Conservation (phyloP, 371 early-diverging fungal species). For the Vairimorpha necatrix region DNA sequence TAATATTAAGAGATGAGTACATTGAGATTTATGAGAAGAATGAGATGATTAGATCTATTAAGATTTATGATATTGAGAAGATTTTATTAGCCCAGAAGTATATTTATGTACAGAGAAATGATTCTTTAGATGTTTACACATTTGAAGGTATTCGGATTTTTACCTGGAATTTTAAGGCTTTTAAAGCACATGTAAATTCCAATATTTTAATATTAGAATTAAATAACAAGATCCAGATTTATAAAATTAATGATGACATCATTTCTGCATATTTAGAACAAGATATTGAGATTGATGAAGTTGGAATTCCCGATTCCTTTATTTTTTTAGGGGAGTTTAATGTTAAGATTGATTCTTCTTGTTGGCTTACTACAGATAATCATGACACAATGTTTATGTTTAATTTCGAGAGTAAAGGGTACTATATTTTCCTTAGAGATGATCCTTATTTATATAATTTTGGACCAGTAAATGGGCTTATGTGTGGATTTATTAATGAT, state of each 20-base stretch:
- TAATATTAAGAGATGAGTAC: constrained; percentile 18
- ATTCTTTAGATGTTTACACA: constrained; percentile 9
- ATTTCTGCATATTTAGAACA: constrained; percentile 9
- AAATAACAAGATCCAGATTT: constrained; percentile 11
- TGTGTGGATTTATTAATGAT: constrained; percentile 47
- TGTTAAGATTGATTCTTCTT: neutral
- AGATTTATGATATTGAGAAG: constrained; percentile 26
- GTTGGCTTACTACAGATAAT: too few species aligned
- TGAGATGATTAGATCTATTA: constrained; percentile 7
- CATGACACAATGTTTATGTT: constrained; percentile 42
- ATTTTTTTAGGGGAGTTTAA: constrained; percentile 5
- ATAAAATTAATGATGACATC: neutral
- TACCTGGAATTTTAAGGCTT: neutral
- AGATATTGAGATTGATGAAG: constrained; percentile 18
- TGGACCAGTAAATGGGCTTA: neutral
- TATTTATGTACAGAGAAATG: neutral
- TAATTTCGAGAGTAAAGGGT: constrained; percentile 21
- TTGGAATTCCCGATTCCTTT: constrained; percentile 25
- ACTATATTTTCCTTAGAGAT: constrained; percentile 48
- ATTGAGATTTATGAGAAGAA: constrained; percentile 39
- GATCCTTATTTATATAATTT: constrained; percentile 25
- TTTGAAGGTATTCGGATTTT: constrained; percentile 2
- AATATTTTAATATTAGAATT: constrained; percentile 25
- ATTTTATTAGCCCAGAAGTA: neutral
- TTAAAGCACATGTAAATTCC: neutral